Conservation (phyloP, 2,329 filamentous ascomycete genomes). For the Bisporella sp. region DNA sequence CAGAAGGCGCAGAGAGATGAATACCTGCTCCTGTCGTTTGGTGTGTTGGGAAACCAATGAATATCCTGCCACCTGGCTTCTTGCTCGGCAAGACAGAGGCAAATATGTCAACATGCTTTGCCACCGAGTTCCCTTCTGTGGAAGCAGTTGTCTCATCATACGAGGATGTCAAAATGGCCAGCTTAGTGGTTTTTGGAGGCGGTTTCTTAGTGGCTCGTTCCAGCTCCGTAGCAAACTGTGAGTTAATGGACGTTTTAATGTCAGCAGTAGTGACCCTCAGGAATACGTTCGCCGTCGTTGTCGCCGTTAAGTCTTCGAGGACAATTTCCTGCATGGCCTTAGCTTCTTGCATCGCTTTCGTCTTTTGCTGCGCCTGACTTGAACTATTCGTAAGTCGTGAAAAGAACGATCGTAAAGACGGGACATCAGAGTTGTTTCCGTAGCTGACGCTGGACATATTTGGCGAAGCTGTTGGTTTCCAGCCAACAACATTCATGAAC, state of each 20-base stretch:
- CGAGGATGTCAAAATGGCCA: slow-evolving; percentile 85
- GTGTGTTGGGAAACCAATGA: slow-evolving; percentile 95
- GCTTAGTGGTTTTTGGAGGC: slow-evolving; percentile 77
- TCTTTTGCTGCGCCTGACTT: slow-evolving; percentile 41
- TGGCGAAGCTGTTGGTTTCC: slow-evolving; percentile 56
- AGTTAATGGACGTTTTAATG: slow-evolving; percentile 67
- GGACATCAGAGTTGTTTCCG: slow-evolving; percentile 42
- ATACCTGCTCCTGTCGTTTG: slow-evolving; percentile 93
- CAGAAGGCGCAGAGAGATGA: slow-evolving; percentile 90
- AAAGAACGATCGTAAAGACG: slow-evolving; percentile 73
- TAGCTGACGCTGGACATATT: slow-evolving; percentile 29
- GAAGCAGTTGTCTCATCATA: slow-evolving; percentile 71
- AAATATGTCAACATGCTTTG: slow-evolving; percentile 71
- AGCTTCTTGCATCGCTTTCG: slow-evolving; percentile 56
- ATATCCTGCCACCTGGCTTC: slow-evolving; percentile 75
- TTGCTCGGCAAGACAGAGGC: slow-evolving; percentile 83
- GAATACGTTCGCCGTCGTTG: slow-evolving; percentile 75
- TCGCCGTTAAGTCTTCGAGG: slow-evolving; percentile 63
- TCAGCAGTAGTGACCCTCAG: slow-evolving; percentile 79
- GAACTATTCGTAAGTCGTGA: slow-evolving; percentile 60
- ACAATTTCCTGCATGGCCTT: slow-evolving; percentile 54
- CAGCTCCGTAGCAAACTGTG: slow-evolving; percentile 73
- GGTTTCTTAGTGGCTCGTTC: slow-evolving; percentile 96
- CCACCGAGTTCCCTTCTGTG: slow-evolving; percentile 35
- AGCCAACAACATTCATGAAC: slow-evolving; percentile 83